Evolutionary conservation across 352 stramenopile genomes (phyloP), one percentile per base, ranked within the genome.

Genomic region (Globisporangium ultimum): DNA sequence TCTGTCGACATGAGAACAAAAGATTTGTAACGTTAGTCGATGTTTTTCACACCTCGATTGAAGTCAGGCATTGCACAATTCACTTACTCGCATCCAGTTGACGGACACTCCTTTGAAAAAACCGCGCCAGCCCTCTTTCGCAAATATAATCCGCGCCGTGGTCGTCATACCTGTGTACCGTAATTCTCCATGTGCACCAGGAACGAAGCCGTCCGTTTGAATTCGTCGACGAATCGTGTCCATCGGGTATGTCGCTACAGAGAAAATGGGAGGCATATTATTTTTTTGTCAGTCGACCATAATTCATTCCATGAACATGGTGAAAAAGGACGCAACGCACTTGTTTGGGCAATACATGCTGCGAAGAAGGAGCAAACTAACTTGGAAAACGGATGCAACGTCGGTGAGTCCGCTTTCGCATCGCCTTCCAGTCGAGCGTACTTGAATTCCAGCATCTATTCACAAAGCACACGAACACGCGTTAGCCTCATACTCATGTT

Each of bases 51-150:
- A 14, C 5, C 15, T 15, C 14, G 40, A 45, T 11, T 28, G 3
- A 38, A 36, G 3, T 51, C 24, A 63, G 22, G 21, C 20, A 43
- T 7, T 17, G 34, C 12, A 24, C 3, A 20, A 34, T 20, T 50
- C 42, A 79, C 79, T 57, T 79, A 95, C 85, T 53, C 85, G 67
- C 71, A 95, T 82, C 86, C 86, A 95, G 53, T 92, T 95, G 58
- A 95, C 82, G 0, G 80, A 90, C 38, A 92, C 84, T 22, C 86
- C 86, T 64, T 95, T 95, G 69, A 93, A 95, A 22, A 95, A 80
- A 1, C 86, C 84, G 47, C 84, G 74, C 78, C 78, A 90, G 22
- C 86, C 84, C 80, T 95, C 86, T 40, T 86, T 70, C 14, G 70
- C 54, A 50, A 92, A 49, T 60, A 95, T 93, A 50, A 92, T 76